Percentiles rank a stretch among this genome's conserved stretches.
Conservation (phyloP, 139 green algal genomes). For the Haematococcus sp. region DNA sequence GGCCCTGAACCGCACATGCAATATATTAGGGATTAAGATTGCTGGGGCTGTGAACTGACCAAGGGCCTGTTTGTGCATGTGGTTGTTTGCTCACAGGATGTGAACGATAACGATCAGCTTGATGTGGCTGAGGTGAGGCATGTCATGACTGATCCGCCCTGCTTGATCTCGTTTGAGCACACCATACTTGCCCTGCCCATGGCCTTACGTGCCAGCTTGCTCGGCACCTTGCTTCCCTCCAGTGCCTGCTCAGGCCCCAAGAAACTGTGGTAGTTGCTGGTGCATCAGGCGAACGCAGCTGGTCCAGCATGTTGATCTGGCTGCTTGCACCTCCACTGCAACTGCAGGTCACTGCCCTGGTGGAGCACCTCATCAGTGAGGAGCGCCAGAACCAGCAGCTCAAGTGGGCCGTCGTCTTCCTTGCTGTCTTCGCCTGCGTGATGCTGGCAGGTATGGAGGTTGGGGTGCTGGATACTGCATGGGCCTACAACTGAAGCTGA, state of each 20-base stretch:
- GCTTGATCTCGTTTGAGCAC: background rate
- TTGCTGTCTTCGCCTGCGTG: background rate
- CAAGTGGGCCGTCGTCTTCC: background rate
- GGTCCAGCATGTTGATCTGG: background rate
- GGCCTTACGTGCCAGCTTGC: too few relatives aligned
- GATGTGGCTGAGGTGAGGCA: background rate
- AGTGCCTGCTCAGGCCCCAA: too few relatives aligned
- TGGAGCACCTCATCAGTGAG: conserved; percentile 2
- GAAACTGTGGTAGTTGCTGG: too few relatives aligned
- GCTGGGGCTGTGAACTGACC: too few relatives aligned
- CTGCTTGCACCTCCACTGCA: background rate
- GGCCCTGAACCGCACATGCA: too few relatives aligned
- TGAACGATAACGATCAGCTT: background rate
- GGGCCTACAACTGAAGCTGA: too few relatives aligned
- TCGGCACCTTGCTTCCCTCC: too few relatives aligned
- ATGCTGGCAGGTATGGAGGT: conserved; percentile 1
- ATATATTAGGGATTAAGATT: too few relatives aligned
- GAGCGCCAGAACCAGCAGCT: conserved; percentile 1
- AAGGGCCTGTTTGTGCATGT: too few relatives aligned
- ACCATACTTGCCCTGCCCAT: background rate
- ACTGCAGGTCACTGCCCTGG: conserved; percentile 3
- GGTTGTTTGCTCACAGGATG: too few relatives aligned
- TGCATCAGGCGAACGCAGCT: too few relatives aligned
- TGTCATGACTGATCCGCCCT: background rate
- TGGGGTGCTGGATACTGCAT: too few relatives aligned